These are phyloP conservation scores for Aureobasidium sp. DNA, from an alignment of 2,329 filamentous ascomycete species.

Conservation along the genomic window DNA sequence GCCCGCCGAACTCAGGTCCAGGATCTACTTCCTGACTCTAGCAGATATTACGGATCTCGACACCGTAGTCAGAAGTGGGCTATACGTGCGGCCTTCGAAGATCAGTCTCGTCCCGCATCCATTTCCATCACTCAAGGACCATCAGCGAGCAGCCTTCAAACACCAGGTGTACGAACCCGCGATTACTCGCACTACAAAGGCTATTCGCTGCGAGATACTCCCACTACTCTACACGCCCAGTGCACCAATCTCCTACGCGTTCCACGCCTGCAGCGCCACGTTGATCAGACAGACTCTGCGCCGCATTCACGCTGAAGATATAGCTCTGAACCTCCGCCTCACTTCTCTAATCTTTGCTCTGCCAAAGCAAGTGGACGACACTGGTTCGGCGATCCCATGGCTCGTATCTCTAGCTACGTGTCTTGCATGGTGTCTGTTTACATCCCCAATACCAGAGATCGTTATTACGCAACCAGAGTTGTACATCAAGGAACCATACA, in stretches of 20 bases:
- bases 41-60: background rate
- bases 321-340: background rate
- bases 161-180: background rate
- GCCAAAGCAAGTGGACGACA: background rate
- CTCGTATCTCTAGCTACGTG: background rate
- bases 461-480: background rate
- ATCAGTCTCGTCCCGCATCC: background rate
- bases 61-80: background rate
- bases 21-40: background rate
- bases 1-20: background rate
- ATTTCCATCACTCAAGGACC: background rate
- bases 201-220: background rate
- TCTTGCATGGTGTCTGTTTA: background rate
- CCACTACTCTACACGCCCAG: background rate
- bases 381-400: background rate
- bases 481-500: background rate
- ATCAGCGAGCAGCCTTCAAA: background rate
- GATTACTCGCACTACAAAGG: background rate
- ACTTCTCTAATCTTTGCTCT: background rate
- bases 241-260: background rate
- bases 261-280: background rate
- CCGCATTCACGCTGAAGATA: background rate
- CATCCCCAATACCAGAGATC: background rate
- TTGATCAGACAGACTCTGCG: background rate
- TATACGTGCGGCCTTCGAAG: background rate